Evolutionary conservation across 805 yeast genomes (phyloP), one percentile per base, ranked within the genome.

Genomic region (Torulaspora indica): DNA sequence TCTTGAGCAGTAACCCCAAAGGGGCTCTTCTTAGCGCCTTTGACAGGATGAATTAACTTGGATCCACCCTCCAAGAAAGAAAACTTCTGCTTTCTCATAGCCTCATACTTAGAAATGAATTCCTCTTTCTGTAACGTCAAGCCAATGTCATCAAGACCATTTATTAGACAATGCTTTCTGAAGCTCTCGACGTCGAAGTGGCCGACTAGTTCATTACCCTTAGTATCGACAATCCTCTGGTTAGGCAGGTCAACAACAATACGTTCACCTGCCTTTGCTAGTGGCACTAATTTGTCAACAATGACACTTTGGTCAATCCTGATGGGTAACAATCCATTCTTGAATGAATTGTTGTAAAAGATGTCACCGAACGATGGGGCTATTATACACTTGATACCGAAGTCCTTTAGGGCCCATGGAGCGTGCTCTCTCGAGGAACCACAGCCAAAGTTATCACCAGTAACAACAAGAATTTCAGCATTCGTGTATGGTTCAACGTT

Each of bases 351-450:
- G 74, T 86, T 93, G 79, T 87, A 90, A 76, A 93, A 93, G 58
- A 93, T 93, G 70, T 93, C 98, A 67, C 98, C 98, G 57, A 91
- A 93, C 0, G 97, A 89, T 46, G 98, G 98, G 5, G 98, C 98
- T 67, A 93, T 90, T 61, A 93, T 85, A 52, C 91, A 83, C 68
- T 85, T 83, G 68, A 93, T 89, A 68, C 98, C 98, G 61, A 93
- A 93, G 70, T 93, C 98, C 60, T 89, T 90, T 55, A 93, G 76
- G 2, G 98, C 98, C 98, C 98, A 93, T 46, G 98, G 98, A 27
- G 98, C 98, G 62, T 93, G 98, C 69, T 93, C 98, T 77, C 98
- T 87, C 1, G 97, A 90, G 32, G 97, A 90, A 60, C 98, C 98
- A 74, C 98, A 93, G 55, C 98, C 98, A 64, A 93, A 93, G 75